Percentiles rank a stretch among this genome's conserved stretches.
These are phyloP conservation scores for Corynespora cassiicola DNA, from an alignment of 2,329 filamentous ascomycete species.

Conservation along the genomic window DNA sequence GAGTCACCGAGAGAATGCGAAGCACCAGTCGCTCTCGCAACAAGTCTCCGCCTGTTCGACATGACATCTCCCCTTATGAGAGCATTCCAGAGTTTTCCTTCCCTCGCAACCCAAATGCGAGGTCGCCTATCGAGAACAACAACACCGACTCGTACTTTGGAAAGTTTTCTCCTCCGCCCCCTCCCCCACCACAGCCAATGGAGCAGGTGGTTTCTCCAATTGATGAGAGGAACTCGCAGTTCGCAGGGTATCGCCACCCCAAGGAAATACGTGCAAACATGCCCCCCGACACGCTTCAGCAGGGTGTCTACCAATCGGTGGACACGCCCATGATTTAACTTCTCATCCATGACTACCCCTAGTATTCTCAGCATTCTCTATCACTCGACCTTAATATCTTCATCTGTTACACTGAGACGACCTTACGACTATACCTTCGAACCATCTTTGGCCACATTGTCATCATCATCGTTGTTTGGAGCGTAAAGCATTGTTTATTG, in stretches of 20 bases:
- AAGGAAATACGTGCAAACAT: slow-evolving; percentile 58
- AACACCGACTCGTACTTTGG: slow-evolving; percentile 34
- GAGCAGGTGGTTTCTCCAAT: slow-evolving; percentile 51
- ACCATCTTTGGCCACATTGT: slow-evolving; percentile 9
- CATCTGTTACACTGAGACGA: slow-evolving; percentile 29
- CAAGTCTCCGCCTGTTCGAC: slow-evolving; percentile 52
- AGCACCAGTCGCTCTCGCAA: slow-evolving; percentile 61
- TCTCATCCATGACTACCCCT: not conserved
- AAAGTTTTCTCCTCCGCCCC: slow-evolving; percentile 43
- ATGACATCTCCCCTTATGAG: slow-evolving; percentile 50
- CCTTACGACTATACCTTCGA: slow-evolving; percentile 34
- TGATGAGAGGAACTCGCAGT: slow-evolving; percentile 29
- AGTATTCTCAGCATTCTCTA: slow-evolving; percentile 5
- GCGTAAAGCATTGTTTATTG: slow-evolving; percentile 29
- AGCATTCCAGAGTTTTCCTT: slow-evolving; percentile 46
- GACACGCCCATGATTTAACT: slow-evolving; percentile 45
- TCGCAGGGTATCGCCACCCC: slow-evolving; percentile 46
- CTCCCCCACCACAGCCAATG: slow-evolving; percentile 43
- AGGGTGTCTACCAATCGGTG: slow-evolving; percentile 47
- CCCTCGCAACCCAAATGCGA: slow-evolving; percentile 28
- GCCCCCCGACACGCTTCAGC: slow-evolving; percentile 54
- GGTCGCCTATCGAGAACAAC: slow-evolving; percentile 36
- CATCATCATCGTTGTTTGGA: slow-evolving; percentile 20
- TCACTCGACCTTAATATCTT: slow-evolving; percentile 4
- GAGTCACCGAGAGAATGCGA: slow-evolving; percentile 64